Evolutionary conservation across 805 yeast genomes (phyloP).

Genomic region (Sungouiozyma intestinalis): DNA sequence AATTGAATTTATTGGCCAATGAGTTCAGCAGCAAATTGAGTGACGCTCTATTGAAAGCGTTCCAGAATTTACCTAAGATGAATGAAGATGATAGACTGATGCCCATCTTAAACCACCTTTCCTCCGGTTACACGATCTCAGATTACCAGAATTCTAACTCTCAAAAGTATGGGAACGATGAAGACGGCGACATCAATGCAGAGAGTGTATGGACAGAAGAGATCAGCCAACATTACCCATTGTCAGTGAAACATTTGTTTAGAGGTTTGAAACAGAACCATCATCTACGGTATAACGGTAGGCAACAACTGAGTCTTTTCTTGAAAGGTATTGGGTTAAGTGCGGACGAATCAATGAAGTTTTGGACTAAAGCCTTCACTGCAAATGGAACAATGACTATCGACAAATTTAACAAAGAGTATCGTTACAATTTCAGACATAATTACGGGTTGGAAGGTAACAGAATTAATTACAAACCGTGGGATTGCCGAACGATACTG

Average conservation of each 20-base stretch:
- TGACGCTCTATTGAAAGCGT: slow-evolving; percentile 50
- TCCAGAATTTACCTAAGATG: slow-evolving; percentile 67
- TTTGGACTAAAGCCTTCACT: slow-evolving; percentile 68
- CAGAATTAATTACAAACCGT: slow-evolving; percentile 72
- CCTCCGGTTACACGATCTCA: slow-evolving; percentile 56
- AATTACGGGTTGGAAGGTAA: slow-evolving; percentile 88
- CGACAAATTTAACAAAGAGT: slow-evolving; percentile 80
- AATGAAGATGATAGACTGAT: slow-evolving; percentile 87
- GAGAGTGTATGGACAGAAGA: slow-evolving; percentile 45
- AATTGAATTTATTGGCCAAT: slow-evolving; percentile 53
- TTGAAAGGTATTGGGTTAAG: slow-evolving; percentile 82
- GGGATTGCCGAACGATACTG: slow-evolving; percentile 72
- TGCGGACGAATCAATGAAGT: slow-evolving; percentile 77
- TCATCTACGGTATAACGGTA: slow-evolving; percentile 73
- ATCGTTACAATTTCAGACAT: slow-evolving; percentile 80
- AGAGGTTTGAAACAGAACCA: slow-evolving; percentile 46
- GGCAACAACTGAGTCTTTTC: slow-evolving; percentile 79
- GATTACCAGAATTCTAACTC: slow-evolving; percentile 34
- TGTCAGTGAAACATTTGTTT: slow-evolving; percentile 66
- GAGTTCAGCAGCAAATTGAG: slow-evolving; percentile 53
- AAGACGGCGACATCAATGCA: slow-evolving; percentile 46
- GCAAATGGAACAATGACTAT: slow-evolving; percentile 40
- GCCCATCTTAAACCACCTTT: slow-evolving; percentile 72
- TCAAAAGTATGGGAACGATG: slow-evolving; percentile 20
- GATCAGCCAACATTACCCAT: slow-evolving; percentile 60